A percentile compares a stretch with the other conserved stretches of the same genome.
These are phyloP conservation scores for Emmonsiellopsis sp. DNA, from an alignment of 2,329 filamentous ascomycete genomes.

Conservation along the genomic window DNA sequence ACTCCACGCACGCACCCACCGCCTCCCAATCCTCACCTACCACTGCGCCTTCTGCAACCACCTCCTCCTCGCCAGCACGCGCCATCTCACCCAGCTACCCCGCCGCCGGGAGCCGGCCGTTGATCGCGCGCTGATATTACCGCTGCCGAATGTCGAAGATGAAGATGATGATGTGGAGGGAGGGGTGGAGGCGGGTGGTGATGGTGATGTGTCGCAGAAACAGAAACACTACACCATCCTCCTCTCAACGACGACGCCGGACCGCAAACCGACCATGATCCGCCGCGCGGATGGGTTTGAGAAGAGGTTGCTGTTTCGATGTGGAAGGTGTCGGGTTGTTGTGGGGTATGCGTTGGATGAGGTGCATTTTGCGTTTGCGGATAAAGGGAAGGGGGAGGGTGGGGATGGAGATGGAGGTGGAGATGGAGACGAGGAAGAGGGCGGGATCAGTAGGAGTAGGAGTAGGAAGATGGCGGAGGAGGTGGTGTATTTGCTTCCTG, in stretches of 20 bases:
- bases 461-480: slow-evolving; percentile 24
- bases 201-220: neutral
- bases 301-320: slow-evolving; percentile 52
- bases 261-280: slow-evolving; percentile 44
- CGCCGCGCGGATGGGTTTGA: slow-evolving; percentile 57
- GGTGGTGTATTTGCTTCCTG: slow-evolving; percentile 54
- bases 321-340: slow-evolving; percentile 51
- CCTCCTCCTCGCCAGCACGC: slow-evolving; percentile 53
- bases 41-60: slow-evolving; percentile 57
- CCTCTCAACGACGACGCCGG: slow-evolving; percentile 40
- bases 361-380: slow-evolving; percentile 33
- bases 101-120: slow-evolving; percentile 40
- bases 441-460: slow-evolving; percentile 14
- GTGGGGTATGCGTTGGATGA: slow-evolving; percentile 55
- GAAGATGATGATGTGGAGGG: slow-evolving; percentile 10
- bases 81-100: slow-evolving; percentile 40
- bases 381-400: slow-evolving; percentile 8
- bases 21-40: slow-evolving; percentile 41
- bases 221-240: slow-evolving; percentile 40
- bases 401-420: slow-evolving; percentile 8
- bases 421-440: slow-evolving; percentile 11
- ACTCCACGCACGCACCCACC: neutral
- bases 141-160: slow-evolving; percentile 29
- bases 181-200: slow-evolving; percentile 12
- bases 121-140: slow-evolving; percentile 51